Evolutionary conservation across 768 basidiomycete species (phyloP), one percentile per base, ranked within the genome.

Genomic region (Lepiota venenata): DNA sequence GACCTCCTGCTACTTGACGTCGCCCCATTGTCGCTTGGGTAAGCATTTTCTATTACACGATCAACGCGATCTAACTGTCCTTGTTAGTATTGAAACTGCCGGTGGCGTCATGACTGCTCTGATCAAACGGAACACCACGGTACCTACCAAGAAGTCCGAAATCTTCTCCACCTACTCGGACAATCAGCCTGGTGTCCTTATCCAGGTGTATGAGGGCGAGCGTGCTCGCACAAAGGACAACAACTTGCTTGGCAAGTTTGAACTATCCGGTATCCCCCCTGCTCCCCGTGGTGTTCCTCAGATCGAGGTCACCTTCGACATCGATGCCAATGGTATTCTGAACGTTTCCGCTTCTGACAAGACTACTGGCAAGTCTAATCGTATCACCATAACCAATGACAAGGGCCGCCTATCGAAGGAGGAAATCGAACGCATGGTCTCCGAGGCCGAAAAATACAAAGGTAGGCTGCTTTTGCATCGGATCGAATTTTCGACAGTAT

Each of bases 21-120:
- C 56, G 77, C 90, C 55, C 95, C 88, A 56, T 74, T 93, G 47
- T 93, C 91, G 50, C 82, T 87, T 57, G 94, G 69, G 69, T 70
- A 53, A 55, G 66, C 63, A 11, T 6, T 63, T 66, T 69, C 57
- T 61, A 42, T 20, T 68, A 45, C 60, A 71, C 56, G 3, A 10
- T 29, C 9, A 12, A 9, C 14, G 68, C 36, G 57, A 50, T 16
- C 50, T 63, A 25, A 65, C 29, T 12, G 16, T 41, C 37, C 32
- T n/a, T 14, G 15, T 35, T 37, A 71, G 94, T 85, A 97, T 98
- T 66, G 96, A 98, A 79, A 98, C 96, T 37, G 93, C 94, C 60
- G 96, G 95, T 72, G 96, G 96, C 84, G 95, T 98, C 69, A 95
- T 98, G 92, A 98, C 96, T 25, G 84, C 93, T 44, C 87, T 98